A percentile compares a stretch with the other conserved stretches of the same genome.
Conservation (phyloP, 192 early-diverging fungal species). For the Backusella mclennaniae region DNA sequence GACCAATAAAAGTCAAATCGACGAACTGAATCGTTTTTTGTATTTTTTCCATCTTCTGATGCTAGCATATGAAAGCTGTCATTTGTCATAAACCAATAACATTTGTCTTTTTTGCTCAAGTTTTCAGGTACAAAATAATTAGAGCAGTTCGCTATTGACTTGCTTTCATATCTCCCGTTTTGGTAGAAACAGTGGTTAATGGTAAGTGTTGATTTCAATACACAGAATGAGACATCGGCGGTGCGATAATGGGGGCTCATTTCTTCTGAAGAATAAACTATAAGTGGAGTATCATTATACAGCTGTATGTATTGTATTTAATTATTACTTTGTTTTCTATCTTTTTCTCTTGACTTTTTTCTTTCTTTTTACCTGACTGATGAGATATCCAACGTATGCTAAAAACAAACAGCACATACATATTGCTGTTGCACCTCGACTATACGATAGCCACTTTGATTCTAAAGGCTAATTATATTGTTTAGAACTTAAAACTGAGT, state of each 20-base stretch:
- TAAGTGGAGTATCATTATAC: neutral
- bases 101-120: neutral
- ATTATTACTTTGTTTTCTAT: too few species aligned
- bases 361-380: neutral
- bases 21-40: neutral
- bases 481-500: neutral
- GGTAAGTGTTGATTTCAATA: neutral
- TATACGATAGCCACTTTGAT: neutral
- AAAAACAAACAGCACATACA: neutral
- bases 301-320: neutral
- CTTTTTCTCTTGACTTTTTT: neutral
- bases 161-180: neutral
- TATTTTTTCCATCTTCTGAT: neutral
- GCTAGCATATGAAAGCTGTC: neutral
- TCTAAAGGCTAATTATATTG: neutral
- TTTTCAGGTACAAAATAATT: too few species aligned
- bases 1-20: constrained; percentile 21
- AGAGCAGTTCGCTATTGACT: neutral
- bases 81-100: constrained; percentile 14
- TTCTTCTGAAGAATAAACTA: neutral
- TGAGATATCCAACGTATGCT: neutral
- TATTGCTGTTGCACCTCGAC: neutral
- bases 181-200: neutral
- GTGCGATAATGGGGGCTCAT: neutral
- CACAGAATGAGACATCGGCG: neutral